These are phyloP conservation scores for Chytriomyces sp. DNA, from an alignment of 192 early-diverging fungal genomes.

Conservation along the genomic window DNA sequence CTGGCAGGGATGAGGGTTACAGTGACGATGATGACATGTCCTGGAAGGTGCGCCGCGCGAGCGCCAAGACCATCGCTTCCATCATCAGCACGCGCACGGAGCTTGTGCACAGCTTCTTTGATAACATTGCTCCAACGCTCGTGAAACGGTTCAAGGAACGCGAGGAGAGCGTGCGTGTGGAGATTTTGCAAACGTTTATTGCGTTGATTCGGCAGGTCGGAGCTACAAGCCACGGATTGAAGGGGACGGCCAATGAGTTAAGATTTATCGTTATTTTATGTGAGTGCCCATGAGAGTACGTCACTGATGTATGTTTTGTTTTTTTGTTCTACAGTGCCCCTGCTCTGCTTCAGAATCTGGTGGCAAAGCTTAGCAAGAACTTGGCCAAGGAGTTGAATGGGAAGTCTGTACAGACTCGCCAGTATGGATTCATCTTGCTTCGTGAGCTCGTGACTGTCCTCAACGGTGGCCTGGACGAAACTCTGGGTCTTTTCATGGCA, in stretches of 20 bases:
- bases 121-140: slow-evolving; percentile 69
- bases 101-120: slow-evolving; percentile 63
- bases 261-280: no score
- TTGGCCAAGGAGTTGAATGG: slow-evolving; percentile 69
- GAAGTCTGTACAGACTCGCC: slow-evolving; percentile 75
- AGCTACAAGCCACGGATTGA: no score
- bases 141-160: slow-evolving; percentile 80
- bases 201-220: slow-evolving; percentile 60
- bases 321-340: slow-evolving; percentile 22
- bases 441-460: slow-evolving; percentile 70
- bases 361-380: slow-evolving; percentile 67
- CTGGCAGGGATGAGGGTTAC: slow-evolving; percentile 55
- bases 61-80: slow-evolving; percentile 69
- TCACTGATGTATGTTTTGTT: no score
- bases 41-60: slow-evolving; percentile 86
- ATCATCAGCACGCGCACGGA: slow-evolving; percentile 74
- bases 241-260: no score
- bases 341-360: slow-evolving; percentile 57
- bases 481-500: slow-evolving; percentile 66
- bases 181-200: slow-evolving; percentile 74
- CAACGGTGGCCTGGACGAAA: slow-evolving; percentile 71
- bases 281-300: no score
- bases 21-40: slow-evolving; percentile 91
- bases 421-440: slow-evolving; percentile 73
- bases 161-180: slow-evolving; percentile 82